A percentile compares a stretch with the other conserved stretches of the same genome.
phyloP scores from a whole-genome alignment of 371 early-diverging fungal species.

The Mortierella sp. region DNA sequence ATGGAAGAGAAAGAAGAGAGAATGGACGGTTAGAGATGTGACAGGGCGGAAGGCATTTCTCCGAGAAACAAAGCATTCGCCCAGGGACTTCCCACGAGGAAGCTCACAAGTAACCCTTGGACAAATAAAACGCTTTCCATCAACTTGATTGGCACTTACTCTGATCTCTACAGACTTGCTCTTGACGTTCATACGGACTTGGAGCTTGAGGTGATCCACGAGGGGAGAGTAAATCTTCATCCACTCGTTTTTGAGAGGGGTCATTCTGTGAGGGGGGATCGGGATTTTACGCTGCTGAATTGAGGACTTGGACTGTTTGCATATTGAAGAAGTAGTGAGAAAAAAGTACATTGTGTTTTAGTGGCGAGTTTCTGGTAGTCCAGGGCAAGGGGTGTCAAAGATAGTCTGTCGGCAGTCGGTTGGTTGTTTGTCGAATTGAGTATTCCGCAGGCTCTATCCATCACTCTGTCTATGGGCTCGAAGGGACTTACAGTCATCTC shows the following conservation, averaged over 20 bases:
- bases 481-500: slow-evolving; percentile 47
- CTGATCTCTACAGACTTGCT: slow-evolving; percentile 92
- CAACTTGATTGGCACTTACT: slow-evolving; percentile 59
- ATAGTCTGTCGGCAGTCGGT: not conserved
- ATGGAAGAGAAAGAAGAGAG: not conserved
- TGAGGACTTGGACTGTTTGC: slow-evolving; percentile 36
- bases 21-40: not conserved
- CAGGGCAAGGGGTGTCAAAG: not conserved
- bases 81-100: not conserved
- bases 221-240: slow-evolving; percentile 99
- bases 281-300: slow-evolving; percentile 84
- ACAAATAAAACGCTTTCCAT: not conserved
- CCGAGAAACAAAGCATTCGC: not conserved
- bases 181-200: slow-evolving; percentile 97
- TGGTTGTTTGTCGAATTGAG: not conserved
- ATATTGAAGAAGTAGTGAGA: not conserved
- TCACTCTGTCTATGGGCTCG: not conserved
- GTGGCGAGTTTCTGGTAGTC: not conserved
- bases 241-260: slow-evolving; percentile 97
- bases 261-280: slow-evolving; percentile 94
- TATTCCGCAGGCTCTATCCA: too few relatives aligned
- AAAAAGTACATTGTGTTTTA: not conserved
- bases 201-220: slow-evolving; percentile 97
- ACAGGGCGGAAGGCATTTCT: not conserved
- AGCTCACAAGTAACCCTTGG: slow-evolving; percentile 4